These are phyloP conservation scores for Penstemon davidsonii DNA, from an alignment of 257 asterid species.

Conservation along the genomic window DNA sequence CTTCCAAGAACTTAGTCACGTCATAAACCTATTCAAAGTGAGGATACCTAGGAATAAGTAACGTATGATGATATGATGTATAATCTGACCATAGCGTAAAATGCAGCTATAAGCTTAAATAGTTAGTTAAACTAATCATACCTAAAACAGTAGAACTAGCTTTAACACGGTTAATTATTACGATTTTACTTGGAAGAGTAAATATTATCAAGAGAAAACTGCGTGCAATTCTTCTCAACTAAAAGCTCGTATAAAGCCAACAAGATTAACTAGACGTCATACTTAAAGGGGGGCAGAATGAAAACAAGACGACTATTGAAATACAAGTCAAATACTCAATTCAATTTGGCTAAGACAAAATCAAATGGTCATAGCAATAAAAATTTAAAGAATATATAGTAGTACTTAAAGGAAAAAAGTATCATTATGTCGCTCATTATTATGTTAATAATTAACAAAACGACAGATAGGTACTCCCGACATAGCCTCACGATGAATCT, in stretches of 20 bases:
- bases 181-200: neutral
- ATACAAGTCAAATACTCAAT: neutral
- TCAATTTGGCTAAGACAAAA: neutral
- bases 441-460: neutral
- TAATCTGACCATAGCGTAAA: neutral
- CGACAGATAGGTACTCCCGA: neutral
- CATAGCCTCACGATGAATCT: neutral
- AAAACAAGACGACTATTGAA: neutral
- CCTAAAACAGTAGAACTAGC: neutral
- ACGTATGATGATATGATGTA: neutral
- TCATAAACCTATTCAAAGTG: constrained; percentile 58
- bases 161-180: neutral
- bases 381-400: neutral
- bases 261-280: neutral
- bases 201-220: no score
- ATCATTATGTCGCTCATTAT: no score
- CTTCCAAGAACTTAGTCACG: constrained; percentile 86
- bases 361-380: neutral
- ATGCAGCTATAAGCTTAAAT: neutral
- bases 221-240: neutral
- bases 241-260: neutral
- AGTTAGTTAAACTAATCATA: neutral
- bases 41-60: neutral
- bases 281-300: neutral
- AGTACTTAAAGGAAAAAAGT: no score